Percentiles rank a stretch among this genome's conserved stretches.
These are phyloP conservation scores for Rhinocladiella similis DNA, from an alignment of 2,329 filamentous ascomycete species.

Conservation along the genomic window DNA sequence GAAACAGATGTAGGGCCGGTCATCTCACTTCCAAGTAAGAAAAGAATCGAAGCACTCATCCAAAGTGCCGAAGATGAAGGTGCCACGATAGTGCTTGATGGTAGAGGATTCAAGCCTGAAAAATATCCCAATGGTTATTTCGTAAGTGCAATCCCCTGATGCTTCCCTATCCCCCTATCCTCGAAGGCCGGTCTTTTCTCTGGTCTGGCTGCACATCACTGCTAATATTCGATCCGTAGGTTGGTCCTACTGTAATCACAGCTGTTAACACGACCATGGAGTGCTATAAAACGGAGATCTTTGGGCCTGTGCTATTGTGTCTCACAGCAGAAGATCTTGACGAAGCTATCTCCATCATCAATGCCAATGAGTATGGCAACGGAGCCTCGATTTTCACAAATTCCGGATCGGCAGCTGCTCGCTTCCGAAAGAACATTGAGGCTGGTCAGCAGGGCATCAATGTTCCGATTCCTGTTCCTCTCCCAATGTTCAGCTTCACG, in stretches of 20 bases:
- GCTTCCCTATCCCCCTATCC: no score
- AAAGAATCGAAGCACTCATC: constrained; percentile 58
- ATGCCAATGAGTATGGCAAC: constrained; percentile 36
- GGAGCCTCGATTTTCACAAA: constrained; percentile 39
- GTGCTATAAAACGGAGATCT: constrained; percentile 61
- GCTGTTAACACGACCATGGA: constrained; percentile 59
- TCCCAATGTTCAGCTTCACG: constrained; percentile 64
- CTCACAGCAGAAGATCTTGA: constrained; percentile 66
- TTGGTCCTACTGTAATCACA: constrained; percentile 61
- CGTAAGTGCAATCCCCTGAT: constrained; percentile 45
- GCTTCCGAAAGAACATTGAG: constrained; percentile 36
- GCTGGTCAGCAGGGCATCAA: constrained; percentile 35
- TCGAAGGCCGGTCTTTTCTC: no score
- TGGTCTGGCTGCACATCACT: no score
- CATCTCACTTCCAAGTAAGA: constrained; percentile 55
- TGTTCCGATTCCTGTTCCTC: constrained; percentile 50
- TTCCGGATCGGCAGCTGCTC: constrained; percentile 33
- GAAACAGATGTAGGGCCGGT: constrained; percentile 60
- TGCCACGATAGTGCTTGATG: constrained; percentile 57
- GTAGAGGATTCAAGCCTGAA: constrained; percentile 28
- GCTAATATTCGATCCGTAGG: no score
- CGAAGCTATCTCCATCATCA: constrained; percentile 52
- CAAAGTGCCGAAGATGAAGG: constrained; percentile 63
- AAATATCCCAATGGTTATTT: constrained; percentile 58
- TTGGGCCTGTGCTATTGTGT: constrained; percentile 63